These are phyloP conservation scores for Lipomyces spencermartinsiae DNA, from an alignment of 805 yeast species.

Conservation along the genomic window DNA sequence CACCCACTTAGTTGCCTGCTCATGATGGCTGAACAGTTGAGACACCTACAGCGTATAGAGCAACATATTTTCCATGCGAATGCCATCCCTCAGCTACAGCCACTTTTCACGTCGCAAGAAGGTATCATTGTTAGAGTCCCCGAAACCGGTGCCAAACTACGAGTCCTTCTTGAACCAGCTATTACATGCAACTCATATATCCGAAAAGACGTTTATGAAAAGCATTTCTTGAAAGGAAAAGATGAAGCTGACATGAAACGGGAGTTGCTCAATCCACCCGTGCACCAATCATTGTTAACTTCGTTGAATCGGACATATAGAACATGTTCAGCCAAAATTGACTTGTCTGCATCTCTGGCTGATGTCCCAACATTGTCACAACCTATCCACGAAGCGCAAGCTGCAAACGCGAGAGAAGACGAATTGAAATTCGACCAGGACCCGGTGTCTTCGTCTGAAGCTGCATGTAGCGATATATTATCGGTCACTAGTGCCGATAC, in stretches of 20 bases:
- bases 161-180: slow-evolving; percentile 27
- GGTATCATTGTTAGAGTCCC: slow-evolving; percentile 23
- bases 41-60: not conserved
- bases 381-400: not conserved
- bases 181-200: slow-evolving; percentile 13
- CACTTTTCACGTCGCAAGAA: slow-evolving; percentile 11
- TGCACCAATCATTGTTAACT: not conserved
- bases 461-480: not conserved
- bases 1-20: not conserved
- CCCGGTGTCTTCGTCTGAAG: not conserved
- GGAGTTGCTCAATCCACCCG: not conserved
- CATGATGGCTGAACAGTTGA: not conserved
- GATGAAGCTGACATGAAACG: not conserved
- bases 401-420: not conserved
- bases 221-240: slow-evolving; percentile 12
- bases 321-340: not conserved
- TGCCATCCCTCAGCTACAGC: slow-evolving; percentile 23
- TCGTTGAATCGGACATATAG: slow-evolving; percentile 8
- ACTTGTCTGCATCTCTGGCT: not conserved
- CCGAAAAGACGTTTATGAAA: slow-evolving; percentile 20
- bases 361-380: not conserved
- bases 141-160: slow-evolving; percentile 15
- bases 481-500: not conserved
- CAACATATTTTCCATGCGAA: slow-evolving; percentile 20
- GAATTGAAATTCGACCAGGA: not conserved